Evolutionary conservation across 2,329 filamentous ascomycete species (phyloP), one percentile per base, ranked within the genome.

Genomic region (Colletotrichum musae): DNA sequence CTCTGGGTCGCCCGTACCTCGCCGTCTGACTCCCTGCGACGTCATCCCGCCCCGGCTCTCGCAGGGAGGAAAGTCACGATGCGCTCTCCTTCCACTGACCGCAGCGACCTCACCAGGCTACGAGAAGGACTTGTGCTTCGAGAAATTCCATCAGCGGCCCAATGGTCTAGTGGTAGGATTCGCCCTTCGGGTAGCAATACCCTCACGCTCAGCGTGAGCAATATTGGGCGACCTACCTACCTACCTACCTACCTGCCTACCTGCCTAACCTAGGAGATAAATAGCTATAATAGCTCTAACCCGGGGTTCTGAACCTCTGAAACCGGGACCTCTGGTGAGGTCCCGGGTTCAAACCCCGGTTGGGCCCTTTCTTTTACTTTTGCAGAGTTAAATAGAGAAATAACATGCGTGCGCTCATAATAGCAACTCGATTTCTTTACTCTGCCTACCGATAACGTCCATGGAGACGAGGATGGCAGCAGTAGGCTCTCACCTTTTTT

Each of bases 111-210:
- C 16, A 4, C 16, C 10, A 45, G 12, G 21, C 48, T 36, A 54
- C 39, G 26, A 53, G 12, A 47, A 36, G 5, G 32, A 54, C 36
- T 54, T 62, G 50, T 47, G 24, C n/a, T 45, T 47, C 12, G 1
- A 1, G 4, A 5, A 5, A 5, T 6, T 5, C 24, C 26, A 64
- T 36, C 18, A 16, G 16, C 21, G 65, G 48, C 60, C 61, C 61
- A 64, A 68, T 68, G 65, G 60, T 68, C 65, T 68, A 68, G 65
- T 65, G 65, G 65, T 68, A 68, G 53, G 65, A 68, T 68, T 68
- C 65, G 60, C 65, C 65, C 65, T 68, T 68, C 65, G 65, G 65
- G 65, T 68, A 39, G 53, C 16, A 26, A 41, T 32, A 58, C 54
- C 48, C 65, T 53, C 50, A 24, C 45, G 65, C 53, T 6, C 4